Evolutionary conservation across 208 protist genomes (phyloP).

Genomic region (Leishmania guyanensis): DNA sequence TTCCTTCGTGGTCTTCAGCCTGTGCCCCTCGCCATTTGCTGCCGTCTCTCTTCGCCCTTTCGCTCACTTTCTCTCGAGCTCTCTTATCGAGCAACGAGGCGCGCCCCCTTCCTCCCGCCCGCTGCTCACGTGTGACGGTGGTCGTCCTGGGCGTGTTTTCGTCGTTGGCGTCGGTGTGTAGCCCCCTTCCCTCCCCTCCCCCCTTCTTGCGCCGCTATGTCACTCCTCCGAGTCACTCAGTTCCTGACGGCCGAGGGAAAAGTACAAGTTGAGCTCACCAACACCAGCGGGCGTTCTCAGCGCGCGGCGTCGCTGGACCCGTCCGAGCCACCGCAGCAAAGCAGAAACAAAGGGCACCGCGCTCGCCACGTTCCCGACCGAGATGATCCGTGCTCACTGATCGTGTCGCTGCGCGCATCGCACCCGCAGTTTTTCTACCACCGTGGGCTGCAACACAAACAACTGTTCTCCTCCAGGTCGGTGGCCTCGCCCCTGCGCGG

Average conservation of each 20-base stretch:
- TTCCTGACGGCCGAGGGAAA: conserved; percentile 37
- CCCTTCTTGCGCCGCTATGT: conserved; percentile 20
- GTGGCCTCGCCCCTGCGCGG: conserved; percentile 14
- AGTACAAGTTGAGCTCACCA: conserved; percentile 36
- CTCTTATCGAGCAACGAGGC: background rate
- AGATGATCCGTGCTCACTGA: conserved; percentile 51
- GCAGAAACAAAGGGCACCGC: background rate
- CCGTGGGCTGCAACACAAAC: conserved; percentile 9
- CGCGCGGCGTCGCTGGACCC: background rate
- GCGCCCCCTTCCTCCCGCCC: background rate
- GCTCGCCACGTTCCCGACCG: conserved; percentile 3
- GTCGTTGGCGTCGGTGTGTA: background rate
- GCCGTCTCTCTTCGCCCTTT: background rate
- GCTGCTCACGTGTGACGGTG: background rate
- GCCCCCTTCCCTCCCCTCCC: background rate
- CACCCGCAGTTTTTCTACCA: conserved; percentile 63
- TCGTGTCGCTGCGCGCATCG: conserved; percentile 69
- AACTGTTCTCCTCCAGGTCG: background rate
- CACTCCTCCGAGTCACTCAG: conserved; percentile 37
- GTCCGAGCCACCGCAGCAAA: background rate
- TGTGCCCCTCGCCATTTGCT: background rate
- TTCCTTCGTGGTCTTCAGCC: background rate
- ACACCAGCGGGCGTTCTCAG: conserved; percentile 29
- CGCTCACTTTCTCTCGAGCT: background rate
- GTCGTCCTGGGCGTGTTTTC: background rate